Conservation (phyloP, 192 early-diverging fungal species). For the Linnemannia elongata region DNA sequence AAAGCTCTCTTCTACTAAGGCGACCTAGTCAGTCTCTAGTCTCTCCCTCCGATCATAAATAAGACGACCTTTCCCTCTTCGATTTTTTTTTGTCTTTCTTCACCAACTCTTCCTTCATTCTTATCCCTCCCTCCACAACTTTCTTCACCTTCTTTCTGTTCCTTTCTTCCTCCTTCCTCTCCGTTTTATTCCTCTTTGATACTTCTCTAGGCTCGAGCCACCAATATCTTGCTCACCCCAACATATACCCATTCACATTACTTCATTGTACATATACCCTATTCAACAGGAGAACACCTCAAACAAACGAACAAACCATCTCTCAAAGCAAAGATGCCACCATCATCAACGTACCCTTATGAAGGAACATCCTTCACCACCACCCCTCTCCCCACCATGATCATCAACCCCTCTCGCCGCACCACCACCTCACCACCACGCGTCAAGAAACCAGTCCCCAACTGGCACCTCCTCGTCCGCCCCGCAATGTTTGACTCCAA, state of each 20-base stretch:
- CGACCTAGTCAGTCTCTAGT: neutral
- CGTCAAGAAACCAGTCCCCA: conserved; percentile 37
- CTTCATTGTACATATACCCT: neutral
- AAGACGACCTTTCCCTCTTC: neutral
- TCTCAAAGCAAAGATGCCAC: neutral
- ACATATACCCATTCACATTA: neutral
- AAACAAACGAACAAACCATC: neutral
- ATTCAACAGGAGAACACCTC: neutral
- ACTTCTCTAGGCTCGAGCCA: neutral
- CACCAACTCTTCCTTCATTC: conserved; percentile 2
- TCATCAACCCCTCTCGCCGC: conserved; percentile 41
- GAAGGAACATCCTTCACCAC: conserved; percentile 3
- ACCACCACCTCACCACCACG: neutral
- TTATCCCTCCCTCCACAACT: neutral
- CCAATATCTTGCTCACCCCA: neutral
- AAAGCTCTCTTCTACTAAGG: neutral
- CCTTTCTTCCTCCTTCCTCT: neutral
- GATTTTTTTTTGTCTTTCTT: neutral
- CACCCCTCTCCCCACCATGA: neutral
- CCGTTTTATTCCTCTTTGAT: neutral
- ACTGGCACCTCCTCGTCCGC: conserved; percentile 48
- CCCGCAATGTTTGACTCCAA: conserved; percentile 44
- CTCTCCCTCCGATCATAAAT: neutral
- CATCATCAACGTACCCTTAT: neutral
- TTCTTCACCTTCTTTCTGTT: neutral